Evolutionary conservation across 306 rosid genomes (phyloP).

Genomic region (Dryas drummondii): DNA sequence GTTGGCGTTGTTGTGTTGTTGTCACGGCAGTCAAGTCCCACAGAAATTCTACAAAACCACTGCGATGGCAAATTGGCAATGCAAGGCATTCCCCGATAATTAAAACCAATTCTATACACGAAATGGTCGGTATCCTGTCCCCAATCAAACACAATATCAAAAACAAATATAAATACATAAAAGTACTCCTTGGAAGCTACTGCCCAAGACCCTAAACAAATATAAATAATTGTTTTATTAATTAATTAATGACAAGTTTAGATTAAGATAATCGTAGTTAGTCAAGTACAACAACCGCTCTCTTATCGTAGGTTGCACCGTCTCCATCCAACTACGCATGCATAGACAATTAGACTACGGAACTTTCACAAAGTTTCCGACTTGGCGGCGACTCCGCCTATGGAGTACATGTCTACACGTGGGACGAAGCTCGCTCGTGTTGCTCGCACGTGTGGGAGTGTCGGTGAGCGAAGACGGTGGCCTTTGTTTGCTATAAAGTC

Average conservation of each 20-base stretch:
- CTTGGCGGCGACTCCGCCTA: slow-evolving; percentile 24
- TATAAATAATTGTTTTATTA: background rate
- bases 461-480: slow-evolving; percentile 41
- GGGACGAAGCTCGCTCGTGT: background rate
- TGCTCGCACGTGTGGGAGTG: slow-evolving; percentile 44
- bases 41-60: slow-evolving; percentile 30
- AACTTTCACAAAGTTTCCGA: slow-evolving; percentile 25
- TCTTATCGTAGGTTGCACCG: slow-evolving; percentile 33
- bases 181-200: slow-evolving; percentile 13
- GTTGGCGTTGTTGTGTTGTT: background rate
- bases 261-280: background rate
- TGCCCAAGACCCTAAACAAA: background rate
- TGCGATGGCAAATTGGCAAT: background rate
- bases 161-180: background rate
- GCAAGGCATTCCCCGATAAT: background rate
- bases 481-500: background rate
- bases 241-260: background rate
- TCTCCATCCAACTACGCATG: slow-evolving; percentile 42
- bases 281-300: slow-evolving; percentile 24
- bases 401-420: slow-evolving; percentile 28
- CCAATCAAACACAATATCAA: slow-evolving; percentile 19
- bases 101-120: slow-evolving; percentile 8
- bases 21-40: slow-evolving; percentile 22
- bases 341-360: slow-evolving; percentile 23
- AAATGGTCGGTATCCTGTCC: slow-evolving; percentile 53